Evolutionary conservation across 2,329 filamentous ascomycete species (phyloP).

Genomic region (Ascochyta pisi): DNA sequence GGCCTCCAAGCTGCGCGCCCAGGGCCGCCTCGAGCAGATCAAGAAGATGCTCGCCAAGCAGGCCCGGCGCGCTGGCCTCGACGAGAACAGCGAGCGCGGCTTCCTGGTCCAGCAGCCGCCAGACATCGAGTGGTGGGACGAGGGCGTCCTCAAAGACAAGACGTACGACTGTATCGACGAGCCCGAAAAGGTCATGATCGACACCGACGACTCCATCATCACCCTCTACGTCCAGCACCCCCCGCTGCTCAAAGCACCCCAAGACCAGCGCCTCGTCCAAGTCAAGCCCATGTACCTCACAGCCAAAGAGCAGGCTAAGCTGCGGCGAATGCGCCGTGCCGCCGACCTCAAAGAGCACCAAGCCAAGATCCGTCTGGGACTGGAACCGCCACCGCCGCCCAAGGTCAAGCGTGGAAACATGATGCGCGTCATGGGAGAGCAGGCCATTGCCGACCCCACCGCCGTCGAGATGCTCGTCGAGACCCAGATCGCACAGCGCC

Average conservation of each 20-base stretch:
- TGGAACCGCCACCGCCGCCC: conserved; percentile 87
- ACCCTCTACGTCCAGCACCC: conserved; percentile 93
- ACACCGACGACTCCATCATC: conserved; percentile 81
- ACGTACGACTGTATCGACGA: conserved; percentile 76
- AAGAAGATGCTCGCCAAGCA: conserved; percentile 91
- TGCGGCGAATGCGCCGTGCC: conserved; percentile 87
- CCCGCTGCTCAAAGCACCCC: conserved; percentile 86
- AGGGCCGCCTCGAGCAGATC: conserved; percentile 89
- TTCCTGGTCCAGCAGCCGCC: conserved; percentile 86
- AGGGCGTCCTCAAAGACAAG: conserved; percentile 77
- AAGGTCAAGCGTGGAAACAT: conserved; percentile 98
- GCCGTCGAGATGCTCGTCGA: conserved; percentile 95
- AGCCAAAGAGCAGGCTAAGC: conserved; percentile 86
- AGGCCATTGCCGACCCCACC: conserved; percentile 93
- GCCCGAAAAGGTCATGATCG: conserved; percentile 72
- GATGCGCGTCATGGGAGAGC: conserved; percentile 94
- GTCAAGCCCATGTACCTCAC: conserved; percentile 94
- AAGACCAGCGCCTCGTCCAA: conserved; percentile 79
- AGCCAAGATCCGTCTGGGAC: conserved; percentile 89
- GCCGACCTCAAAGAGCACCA: conserved; percentile 95
- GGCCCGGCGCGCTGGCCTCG: conserved; percentile 87
- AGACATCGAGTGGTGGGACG: conserved; percentile 97
- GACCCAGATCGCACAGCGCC: conserved; percentile 86
- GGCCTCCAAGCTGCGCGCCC: conserved; percentile 84
- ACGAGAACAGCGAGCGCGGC: conserved; percentile 91